Evolutionary conservation across 345 rosid species (phyloP).

Genomic region (Arabidopsis thaliana): DNA sequence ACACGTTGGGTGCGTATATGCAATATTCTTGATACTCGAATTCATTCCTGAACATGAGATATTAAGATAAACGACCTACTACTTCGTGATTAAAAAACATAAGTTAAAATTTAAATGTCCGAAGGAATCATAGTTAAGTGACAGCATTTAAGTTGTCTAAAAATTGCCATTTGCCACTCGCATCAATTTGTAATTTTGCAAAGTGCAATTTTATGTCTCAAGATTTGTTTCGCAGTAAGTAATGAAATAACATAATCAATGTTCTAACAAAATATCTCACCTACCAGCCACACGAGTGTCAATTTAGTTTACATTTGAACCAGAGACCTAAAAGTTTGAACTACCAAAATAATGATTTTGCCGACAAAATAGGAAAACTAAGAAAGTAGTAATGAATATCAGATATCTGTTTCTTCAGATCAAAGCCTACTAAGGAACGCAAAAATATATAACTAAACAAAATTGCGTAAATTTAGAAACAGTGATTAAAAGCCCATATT

Average conservation of each 20-base stretch:
- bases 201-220: slow-evolving; percentile 2
- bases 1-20: not conserved
- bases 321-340: not conserved
- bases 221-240: not conserved
- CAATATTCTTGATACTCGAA: not conserved
- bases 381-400: slow-evolving; percentile 6
- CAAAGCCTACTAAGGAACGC: not conserved
- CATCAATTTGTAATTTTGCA: no score
- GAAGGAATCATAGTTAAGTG: no score
- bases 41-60: not conserved
- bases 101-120: no score
- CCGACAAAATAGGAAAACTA: slow-evolving; percentile 5
- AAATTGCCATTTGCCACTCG: no score
- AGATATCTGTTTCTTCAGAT: slow-evolving; percentile 1
- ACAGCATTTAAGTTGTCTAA: no score
- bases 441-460: not conserved
- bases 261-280: slow-evolving; percentile 14
- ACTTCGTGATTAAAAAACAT: not conserved
- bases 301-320: not conserved
- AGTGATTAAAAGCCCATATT: slow-evolving; percentile 2
- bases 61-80: not conserved
- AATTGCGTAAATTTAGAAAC: not conserved
- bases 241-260: not conserved
- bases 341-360: not conserved
- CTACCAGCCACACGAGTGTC: slow-evolving; percentile 9